Conservation (phyloP, 2,329 filamentous ascomycete species). For the Ophiocordyceps robertsii region DNA sequence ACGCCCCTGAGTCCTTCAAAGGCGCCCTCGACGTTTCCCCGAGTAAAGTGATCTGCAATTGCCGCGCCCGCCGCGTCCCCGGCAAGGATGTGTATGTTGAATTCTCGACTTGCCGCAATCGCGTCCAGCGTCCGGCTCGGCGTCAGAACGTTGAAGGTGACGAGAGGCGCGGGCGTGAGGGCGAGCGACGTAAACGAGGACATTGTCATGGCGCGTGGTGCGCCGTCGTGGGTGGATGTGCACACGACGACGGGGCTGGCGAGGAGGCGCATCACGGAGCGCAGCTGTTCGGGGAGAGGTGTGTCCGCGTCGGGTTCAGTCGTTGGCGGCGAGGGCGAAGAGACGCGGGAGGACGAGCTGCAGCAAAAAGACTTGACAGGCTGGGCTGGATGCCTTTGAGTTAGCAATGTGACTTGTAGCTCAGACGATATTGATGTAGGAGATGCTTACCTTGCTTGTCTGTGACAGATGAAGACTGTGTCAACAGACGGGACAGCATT, state of each 20-base stretch:
- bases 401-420: not conserved
- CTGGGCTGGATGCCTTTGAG: not conserved
- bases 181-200: constrained; percentile 45
- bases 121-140: constrained; percentile 43
- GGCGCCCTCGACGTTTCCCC: constrained; percentile 29
- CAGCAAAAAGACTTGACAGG: not conserved
- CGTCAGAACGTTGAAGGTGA: constrained; percentile 43
- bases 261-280: constrained; percentile 38
- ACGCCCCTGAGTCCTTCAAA: constrained; percentile 22
- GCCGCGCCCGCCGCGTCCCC: constrained; percentile 31
- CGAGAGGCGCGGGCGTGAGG: constrained; percentile 33
- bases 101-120: constrained; percentile 26
- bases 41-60: constrained; percentile 38
- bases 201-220: constrained; percentile 41
- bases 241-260: constrained; percentile 42
- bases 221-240: constrained; percentile 26
- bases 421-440: not conserved
- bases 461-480: not conserved
- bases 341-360: not conserved
- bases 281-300: constrained; percentile 32
- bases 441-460: not conserved
- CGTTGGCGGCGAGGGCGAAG: constrained; percentile 13
- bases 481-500: not conserved
- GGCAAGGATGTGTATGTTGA: constrained; percentile 42
- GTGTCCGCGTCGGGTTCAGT: constrained; percentile 17